Evolutionary conservation across 257 asterid genomes (phyloP), one percentile per base, ranked within the genome.

Genomic region (Solanum paucissectum): DNA sequence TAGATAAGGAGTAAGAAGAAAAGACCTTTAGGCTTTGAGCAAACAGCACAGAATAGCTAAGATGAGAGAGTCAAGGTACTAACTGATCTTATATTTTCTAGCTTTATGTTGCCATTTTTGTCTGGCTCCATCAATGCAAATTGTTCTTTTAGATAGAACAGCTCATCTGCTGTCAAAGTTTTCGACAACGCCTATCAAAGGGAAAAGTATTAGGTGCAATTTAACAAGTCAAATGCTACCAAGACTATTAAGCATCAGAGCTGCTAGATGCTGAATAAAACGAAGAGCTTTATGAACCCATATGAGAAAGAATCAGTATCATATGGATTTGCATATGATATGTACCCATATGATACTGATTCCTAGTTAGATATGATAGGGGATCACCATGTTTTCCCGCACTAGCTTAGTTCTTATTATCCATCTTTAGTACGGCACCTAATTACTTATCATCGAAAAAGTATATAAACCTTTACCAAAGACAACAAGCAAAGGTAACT

Each of bases 81-180:
- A 74, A 95, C 99, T 91, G 89, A 87, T 93, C 89, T 94, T 64
- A 96, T 92, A 86, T 89, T 94, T 55, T 96, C 98, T 79, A 94
- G 90, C 86, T 91, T 90, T 87, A 96, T 94, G 74, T 93, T 91
- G 79, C 98, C 95, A 52, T 93, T 91, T 91, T 94, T 94, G 94
- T 87, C 94, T 10, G 99, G 96, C 84, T 94, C 98, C 86, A 96
- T 87, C 8, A 92, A 91, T 21, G 89, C 91, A 90, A 92, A 95
- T 83, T 95, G 98, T 90, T 92, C 96, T 89, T 92, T 94, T 88
- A 94, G 90, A 90, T 94, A 95, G 91, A 90, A 92, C 86, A 94
- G 94, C 84, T 94, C 98, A 83, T 94, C 96, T 14, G 71, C 95
- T 7, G 94, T 93, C 93, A 95, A 88, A 16, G 97, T 94, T 89